Evolutionary conservation across 2,329 filamentous ascomycete species (phyloP).

Genomic region (Cladosporium oxysporum): DNA sequence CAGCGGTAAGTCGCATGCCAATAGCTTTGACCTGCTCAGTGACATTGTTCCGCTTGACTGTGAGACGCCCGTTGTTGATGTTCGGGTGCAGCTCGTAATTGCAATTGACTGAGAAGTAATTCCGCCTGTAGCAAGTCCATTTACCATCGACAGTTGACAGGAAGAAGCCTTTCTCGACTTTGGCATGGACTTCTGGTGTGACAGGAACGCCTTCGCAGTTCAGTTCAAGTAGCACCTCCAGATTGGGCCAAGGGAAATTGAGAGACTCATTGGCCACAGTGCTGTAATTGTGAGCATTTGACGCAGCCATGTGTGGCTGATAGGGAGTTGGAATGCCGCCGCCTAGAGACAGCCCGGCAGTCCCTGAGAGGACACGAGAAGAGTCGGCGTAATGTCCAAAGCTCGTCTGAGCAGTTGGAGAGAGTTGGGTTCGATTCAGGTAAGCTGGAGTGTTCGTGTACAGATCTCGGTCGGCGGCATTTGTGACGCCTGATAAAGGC

Average conservation of each 20-base stretch:
- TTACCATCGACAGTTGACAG: constrained; percentile 64
- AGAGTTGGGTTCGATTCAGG: constrained; percentile 32
- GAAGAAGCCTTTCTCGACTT: constrained; percentile 90
- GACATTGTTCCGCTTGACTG: constrained; percentile 52
- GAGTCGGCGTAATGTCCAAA: constrained; percentile 37
- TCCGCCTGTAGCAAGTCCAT: constrained; percentile 90
- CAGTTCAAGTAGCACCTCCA: constrained; percentile 60
- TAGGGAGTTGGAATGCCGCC: constrained; percentile 8
- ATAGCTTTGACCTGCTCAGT: constrained; percentile 68
- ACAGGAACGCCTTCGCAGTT: constrained; percentile 62
- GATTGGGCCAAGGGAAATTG: constrained; percentile 49
- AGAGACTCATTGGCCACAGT: constrained; percentile 32
- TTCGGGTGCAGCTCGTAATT: constrained; percentile 72
- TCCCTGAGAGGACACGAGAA: constrained; percentile 29
- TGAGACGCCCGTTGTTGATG: constrained; percentile 57
- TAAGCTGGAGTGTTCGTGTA: constrained; percentile 28
- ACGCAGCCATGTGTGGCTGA: constrained; percentile 32
- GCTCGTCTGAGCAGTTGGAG: constrained; percentile 30
- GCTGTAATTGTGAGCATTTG: constrained; percentile 29
- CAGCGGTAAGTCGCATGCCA: constrained; percentile 81
- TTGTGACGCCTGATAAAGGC: constrained; percentile 32
- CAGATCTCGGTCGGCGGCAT: constrained; percentile 34
- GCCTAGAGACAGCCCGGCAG: constrained; percentile 29
- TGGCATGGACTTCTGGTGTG: constrained; percentile 72
- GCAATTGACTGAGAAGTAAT: constrained; percentile 86